These are phyloP conservation scores for Trichoderma sp. DNA, from an alignment of 2,329 filamentous ascomycete genomes.

Conservation along the genomic window DNA sequence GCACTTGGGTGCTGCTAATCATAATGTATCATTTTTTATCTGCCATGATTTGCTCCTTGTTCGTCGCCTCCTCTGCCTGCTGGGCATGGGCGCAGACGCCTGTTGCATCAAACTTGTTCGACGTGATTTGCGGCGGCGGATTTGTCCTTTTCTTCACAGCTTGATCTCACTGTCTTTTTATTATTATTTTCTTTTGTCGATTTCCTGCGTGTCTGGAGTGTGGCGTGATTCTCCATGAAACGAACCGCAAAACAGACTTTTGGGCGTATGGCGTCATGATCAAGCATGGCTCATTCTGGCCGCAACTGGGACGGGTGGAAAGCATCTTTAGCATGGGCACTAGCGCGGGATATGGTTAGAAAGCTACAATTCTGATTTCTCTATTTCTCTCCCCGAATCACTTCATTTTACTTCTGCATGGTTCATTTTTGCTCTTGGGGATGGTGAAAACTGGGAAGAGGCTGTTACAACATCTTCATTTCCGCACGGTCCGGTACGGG, in stretches of 20 bases:
- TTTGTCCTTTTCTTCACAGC: neutral
- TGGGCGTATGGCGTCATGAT: conserved; percentile 18
- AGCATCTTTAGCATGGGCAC: conserved; percentile 16
- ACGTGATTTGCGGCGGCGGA: neutral
- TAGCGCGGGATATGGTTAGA: conserved; percentile 17
- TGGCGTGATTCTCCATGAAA: neutral
- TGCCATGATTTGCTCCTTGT: neutral
- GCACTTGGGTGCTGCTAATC: neutral
- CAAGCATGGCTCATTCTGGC: conserved; percentile 6
- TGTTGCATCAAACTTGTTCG: neutral
- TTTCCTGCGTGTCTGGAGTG: neutral
- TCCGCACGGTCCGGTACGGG: neutral
- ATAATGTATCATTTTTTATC: neutral
- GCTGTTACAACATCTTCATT: neutral
- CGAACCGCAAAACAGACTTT: neutral
- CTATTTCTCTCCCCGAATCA: neutral
- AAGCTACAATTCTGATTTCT: conserved; percentile 12
- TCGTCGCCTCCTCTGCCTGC: neutral
- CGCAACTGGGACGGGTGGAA: neutral
- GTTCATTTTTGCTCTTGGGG: neutral
- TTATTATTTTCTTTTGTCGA: neutral
- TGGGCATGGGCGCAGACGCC: neutral
- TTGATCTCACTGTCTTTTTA: neutral
- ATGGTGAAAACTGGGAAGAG: neutral
- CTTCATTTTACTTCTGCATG: neutral